Conservation (phyloP, 139 green algal species). For the Tetradesmus lagerheimii region DNA sequence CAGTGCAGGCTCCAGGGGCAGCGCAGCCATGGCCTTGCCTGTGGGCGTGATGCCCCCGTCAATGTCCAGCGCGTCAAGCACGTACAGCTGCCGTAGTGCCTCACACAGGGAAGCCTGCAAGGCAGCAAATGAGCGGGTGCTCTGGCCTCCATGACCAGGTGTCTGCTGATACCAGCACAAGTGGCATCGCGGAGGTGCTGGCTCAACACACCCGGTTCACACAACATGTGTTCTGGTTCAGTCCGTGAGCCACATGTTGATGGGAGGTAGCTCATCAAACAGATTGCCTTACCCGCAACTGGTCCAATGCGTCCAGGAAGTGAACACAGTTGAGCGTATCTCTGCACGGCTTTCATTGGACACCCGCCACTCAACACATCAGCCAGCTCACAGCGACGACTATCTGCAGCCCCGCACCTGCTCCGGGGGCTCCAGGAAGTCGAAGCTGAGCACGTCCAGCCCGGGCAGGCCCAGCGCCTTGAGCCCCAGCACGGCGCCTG, state of each 20-base stretch:
- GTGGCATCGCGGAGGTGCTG: background rate
- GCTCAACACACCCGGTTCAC: too few relatives aligned
- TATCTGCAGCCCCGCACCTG: slow-evolving; percentile 43
- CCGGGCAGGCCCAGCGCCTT: slow-evolving; percentile 82
- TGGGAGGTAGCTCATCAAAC: slow-evolving; percentile 69
- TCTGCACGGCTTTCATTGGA: too few relatives aligned
- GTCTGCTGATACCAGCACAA: background rate
- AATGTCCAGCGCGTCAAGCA: slow-evolving; percentile 89
- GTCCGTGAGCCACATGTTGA: background rate
- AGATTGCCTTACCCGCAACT: background rate
- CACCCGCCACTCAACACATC: too few relatives aligned
- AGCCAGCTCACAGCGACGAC: slow-evolving; percentile 59
- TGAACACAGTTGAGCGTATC: slow-evolving; percentile 95
- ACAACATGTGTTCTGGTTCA: background rate
- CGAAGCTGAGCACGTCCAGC: slow-evolving; percentile 94
- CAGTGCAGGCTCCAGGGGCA: slow-evolving; percentile 92
- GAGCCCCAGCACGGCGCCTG: slow-evolving; percentile 91
- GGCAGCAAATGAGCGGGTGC: background rate
- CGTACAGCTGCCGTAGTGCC: slow-evolving; percentile 88
- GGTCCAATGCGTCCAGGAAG: slow-evolving; percentile 89
- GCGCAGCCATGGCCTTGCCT: slow-evolving; percentile 70
- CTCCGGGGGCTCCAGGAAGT: slow-evolving; percentile 93
- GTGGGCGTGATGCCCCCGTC: slow-evolving; percentile 81
- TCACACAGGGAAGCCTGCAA: slow-evolving; percentile 55
- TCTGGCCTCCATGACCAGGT: background rate